Evolutionary conservation across 2,329 filamentous ascomycete species (phyloP).

Genomic region (Claviceps humidiphila): DNA sequence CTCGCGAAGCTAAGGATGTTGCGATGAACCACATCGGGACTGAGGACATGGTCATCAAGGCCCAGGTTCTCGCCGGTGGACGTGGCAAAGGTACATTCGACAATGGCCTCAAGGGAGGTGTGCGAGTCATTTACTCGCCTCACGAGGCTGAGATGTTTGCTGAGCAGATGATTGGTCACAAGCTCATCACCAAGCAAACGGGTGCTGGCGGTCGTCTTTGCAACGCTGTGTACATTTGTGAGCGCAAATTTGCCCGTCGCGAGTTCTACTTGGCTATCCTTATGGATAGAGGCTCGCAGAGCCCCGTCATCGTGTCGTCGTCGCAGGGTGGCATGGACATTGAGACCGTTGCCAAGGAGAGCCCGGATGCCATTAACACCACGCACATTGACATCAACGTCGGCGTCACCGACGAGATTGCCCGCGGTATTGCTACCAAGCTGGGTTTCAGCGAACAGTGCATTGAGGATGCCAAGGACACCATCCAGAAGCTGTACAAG

Average conservation of each 20-base stretch:
- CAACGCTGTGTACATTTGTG: slow-evolving; percentile 96
- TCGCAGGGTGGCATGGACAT: slow-evolving; percentile 99
- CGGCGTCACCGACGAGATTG: slow-evolving; percentile 92
- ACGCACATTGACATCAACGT: slow-evolving; percentile 87
- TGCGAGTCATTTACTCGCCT: slow-evolving; percentile 97
- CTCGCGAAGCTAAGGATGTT: slow-evolving; percentile 80
- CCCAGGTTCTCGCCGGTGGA: slow-evolving; percentile 93
- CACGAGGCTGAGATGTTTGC: slow-evolving; percentile 95
- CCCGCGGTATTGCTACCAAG: slow-evolving; percentile 74
- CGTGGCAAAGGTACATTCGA: slow-evolving; percentile 97
- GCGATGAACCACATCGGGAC: slow-evolving; percentile 72
- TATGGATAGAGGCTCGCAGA: slow-evolving; percentile 89
- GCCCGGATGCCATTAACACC: slow-evolving; percentile 87
- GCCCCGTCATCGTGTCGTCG: slow-evolving; percentile 90
- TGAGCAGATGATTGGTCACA: slow-evolving; percentile 98
- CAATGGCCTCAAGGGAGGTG: slow-evolving; percentile 97
- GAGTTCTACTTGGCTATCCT: slow-evolving; percentile 98
- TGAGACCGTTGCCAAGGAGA: slow-evolving; percentile 95
- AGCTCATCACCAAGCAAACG: slow-evolving; percentile 99
- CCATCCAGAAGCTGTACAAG: slow-evolving; percentile 97
- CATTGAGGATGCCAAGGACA: slow-evolving; percentile 86
- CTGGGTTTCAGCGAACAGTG: slow-evolving; percentile 97
- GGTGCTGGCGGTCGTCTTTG: slow-evolving; percentile 86
- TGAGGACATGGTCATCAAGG: slow-evolving; percentile 99
- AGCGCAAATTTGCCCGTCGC: slow-evolving; percentile 97